phyloP scores from a whole-genome alignment of 768 basidiomycete genomes.

The Leccinum variicolor region DNA sequence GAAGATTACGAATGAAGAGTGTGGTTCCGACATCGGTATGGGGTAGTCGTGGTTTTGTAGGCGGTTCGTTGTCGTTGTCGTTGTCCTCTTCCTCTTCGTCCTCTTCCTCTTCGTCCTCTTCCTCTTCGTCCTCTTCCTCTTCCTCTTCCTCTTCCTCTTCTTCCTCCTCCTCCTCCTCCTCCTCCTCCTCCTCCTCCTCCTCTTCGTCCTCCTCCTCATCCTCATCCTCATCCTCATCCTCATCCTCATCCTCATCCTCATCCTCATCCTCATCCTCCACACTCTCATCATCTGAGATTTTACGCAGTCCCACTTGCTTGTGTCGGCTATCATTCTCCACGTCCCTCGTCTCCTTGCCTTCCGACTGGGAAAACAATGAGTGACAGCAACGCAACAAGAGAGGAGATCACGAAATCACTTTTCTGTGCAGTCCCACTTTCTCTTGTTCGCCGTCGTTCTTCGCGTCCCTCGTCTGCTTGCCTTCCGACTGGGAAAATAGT shows the following conservation, averaged over 20 bases:
- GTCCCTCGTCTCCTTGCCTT: slow-evolving; percentile 29
- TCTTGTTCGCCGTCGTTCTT: slow-evolving; percentile 22
- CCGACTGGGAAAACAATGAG: slow-evolving; percentile 34
- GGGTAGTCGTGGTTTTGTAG: slow-evolving; percentile 67
- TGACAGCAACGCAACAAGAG: not conserved
- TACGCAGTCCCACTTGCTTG: slow-evolving; percentile 44
- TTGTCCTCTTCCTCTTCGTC: slow-evolving; percentile 16
- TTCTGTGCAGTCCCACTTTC: slow-evolving; percentile 38
- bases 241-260: slow-evolving; percentile 1
- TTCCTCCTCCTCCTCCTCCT: slow-evolving; percentile 26
- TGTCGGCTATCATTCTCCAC: slow-evolving; percentile 38
- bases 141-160: slow-evolving; percentile 26
- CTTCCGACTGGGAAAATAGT: slow-evolving; percentile 39
- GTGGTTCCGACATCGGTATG: slow-evolving; percentile 87
- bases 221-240: slow-evolving; percentile 29
- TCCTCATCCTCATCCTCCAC: slow-evolving; percentile 28
- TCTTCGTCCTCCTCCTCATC: slow-evolving; percentile 28
- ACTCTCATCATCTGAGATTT: slow-evolving; percentile 25
- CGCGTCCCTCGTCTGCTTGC: slow-evolving; percentile 24
- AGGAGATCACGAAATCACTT: slow-evolving; percentile 43
- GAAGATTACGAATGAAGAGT: slow-evolving; percentile 90
- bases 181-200: slow-evolving; percentile 14
- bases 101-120: slow-evolving; percentile 20
- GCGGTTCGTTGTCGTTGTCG: slow-evolving; percentile 35
- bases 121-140: slow-evolving; percentile 6